Conservation (phyloP, 2,329 filamentous ascomycete species). For the Xylaria sp. region DNA sequence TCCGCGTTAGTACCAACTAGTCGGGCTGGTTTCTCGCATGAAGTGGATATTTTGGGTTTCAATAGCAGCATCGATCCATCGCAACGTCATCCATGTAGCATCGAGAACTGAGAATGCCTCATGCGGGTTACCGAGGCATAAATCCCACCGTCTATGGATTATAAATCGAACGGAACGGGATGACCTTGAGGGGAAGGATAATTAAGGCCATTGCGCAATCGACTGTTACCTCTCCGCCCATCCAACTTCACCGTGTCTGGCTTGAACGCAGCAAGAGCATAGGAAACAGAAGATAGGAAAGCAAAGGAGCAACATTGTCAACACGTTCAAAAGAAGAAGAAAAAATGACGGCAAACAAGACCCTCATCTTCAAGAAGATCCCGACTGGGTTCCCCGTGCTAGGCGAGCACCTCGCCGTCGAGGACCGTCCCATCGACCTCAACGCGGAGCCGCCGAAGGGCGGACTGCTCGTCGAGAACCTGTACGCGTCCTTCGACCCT, state of each 20-base stretch:
- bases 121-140: not conserved
- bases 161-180: not conserved
- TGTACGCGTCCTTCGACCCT: slow-evolving; percentile 72
- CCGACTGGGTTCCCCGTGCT: slow-evolving; percentile 64
- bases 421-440: slow-evolving; percentile 64
- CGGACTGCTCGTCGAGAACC: slow-evolving; percentile 65
- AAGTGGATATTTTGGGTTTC: too few species aligned
- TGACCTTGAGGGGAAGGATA: not conserved
- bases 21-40: too few species aligned
- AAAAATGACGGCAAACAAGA: slow-evolving; percentile 63
- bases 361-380: slow-evolving; percentile 65
- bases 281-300: not conserved
- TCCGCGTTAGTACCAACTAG: too few species aligned
- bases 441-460: slow-evolving; percentile 57
- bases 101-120: not conserved
- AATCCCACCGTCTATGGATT: not conserved
- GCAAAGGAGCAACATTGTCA: not conserved
- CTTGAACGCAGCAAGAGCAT: too few species aligned
- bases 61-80: too few species aligned
- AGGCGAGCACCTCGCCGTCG: slow-evolving; percentile 67
- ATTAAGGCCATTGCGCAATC: not conserved
- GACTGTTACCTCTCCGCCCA: not conserved
- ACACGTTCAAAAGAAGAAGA: not conserved
- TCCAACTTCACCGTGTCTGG: too few species aligned
- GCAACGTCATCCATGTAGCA: too few species aligned